Evolutionary conservation across 1,139 yeast genomes (phyloP).

Genomic region (Geotrichum histeridarum): DNA sequence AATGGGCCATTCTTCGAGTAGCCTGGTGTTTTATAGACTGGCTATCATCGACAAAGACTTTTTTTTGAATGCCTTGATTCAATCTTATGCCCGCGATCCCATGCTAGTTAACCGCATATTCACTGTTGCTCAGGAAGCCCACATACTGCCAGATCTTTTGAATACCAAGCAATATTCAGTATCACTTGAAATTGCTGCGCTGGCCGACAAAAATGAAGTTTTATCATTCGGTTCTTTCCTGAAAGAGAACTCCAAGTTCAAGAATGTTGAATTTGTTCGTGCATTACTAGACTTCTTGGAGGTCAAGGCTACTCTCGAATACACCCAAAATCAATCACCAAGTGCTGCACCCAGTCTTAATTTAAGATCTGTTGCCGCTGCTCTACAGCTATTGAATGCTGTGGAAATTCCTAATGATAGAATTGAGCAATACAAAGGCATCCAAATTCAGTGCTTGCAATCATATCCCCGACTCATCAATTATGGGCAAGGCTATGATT

Average conservation of each 20-base stretch:
- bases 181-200: slow-evolving; percentile 36
- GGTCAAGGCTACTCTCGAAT: slow-evolving; percentile 35
- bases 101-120: slow-evolving; percentile 26
- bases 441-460: slow-evolving; percentile 76
- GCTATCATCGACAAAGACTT: slow-evolving; percentile 26
- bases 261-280: slow-evolving; percentile 29
- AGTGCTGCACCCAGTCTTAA: slow-evolving; percentile 31
- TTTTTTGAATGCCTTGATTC: slow-evolving; percentile 25
- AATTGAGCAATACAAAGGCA: slow-evolving; percentile 57
- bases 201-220: slow-evolving; percentile 33
- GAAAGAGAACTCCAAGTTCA: slow-evolving; percentile 26
- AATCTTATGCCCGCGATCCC: slow-evolving; percentile 25
- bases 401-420: slow-evolving; percentile 44
- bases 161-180: slow-evolving; percentile 30
- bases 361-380: slow-evolving; percentile 36
- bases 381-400: slow-evolving; percentile 32
- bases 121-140: slow-evolving; percentile 27
- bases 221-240: slow-evolving; percentile 32
- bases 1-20: slow-evolving; percentile 29
- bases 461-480: slow-evolving; percentile 90
- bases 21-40: slow-evolving; percentile 28
- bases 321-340: slow-evolving; percentile 32
- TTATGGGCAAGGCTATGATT: slow-evolving; percentile 88
- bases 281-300: slow-evolving; percentile 38
- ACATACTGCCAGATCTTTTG: slow-evolving; percentile 29